These are phyloP conservation scores for Paraleonurus japonicus DNA, from an alignment of 257 asterid genomes.

Conservation along the genomic window DNA sequence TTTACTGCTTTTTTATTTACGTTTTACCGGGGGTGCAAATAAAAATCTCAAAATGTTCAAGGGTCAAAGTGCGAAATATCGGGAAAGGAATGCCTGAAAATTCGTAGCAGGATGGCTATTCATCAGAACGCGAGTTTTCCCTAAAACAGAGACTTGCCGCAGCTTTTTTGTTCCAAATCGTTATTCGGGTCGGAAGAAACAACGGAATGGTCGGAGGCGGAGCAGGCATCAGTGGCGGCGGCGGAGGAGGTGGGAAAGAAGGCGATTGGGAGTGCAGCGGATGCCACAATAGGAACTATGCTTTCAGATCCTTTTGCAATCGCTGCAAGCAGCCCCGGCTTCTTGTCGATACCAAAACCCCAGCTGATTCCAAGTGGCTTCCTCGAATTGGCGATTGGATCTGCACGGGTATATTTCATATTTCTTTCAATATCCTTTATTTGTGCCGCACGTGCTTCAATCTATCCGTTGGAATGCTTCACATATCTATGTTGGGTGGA, in stretches of 20 bases:
- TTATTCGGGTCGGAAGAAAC: conserved; percentile 12
- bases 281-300: conserved; percentile 74
- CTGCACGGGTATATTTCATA: conserved; percentile 59
- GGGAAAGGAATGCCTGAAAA: neutral
- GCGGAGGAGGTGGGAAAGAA: conserved; percentile 59
- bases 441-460: neutral
- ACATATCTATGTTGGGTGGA: neutral
- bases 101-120: neutral
- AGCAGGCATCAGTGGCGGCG: conserved; percentile 34
- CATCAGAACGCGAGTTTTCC: neutral
- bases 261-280: conserved; percentile 92
- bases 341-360: conserved; percentile 74
- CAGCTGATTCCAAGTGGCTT: conserved; percentile 86
- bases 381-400: conserved; percentile 98
- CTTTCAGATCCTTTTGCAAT: conserved; percentile 82
- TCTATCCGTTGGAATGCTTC: neutral
- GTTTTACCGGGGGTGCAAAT: neutral
- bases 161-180: conserved; percentile 6
- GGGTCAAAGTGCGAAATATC: conserved; percentile 12
- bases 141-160: conserved; percentile 16
- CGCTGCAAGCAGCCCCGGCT: conserved; percentile 91
- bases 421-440: neutral
- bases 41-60: neutral
- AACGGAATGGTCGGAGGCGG: conserved; percentile 37
- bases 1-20: neutral